A percentile compares a stretch with the other conserved stretches of the same genome.
Conservation (phyloP, 768 basidiomycete species). For the Tylopilus intermedius region DNA sequence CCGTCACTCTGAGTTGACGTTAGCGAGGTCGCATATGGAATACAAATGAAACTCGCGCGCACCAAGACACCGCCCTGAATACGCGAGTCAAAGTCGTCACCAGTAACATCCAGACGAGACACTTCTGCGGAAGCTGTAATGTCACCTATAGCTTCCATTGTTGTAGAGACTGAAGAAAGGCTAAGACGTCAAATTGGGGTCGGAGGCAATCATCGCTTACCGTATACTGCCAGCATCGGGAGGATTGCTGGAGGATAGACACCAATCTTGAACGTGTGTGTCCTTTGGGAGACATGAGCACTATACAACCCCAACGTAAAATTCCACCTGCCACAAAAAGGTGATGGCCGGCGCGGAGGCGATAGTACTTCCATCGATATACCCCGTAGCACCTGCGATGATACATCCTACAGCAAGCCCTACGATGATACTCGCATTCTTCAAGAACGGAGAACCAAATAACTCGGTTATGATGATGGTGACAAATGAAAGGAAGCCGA, state of each 20-base stretch:
- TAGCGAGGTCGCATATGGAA: background rate
- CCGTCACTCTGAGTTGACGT: conserved; percentile 55
- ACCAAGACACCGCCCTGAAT: conserved; percentile 81
- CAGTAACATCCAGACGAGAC: conserved; percentile 67
- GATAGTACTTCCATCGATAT: conserved; percentile 66
- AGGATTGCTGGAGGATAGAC: conserved; percentile 70
- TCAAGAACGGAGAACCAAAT: conserved; percentile 81
- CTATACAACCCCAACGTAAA: background rate
- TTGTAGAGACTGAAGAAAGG: conserved; percentile 48
- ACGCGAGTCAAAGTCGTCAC: conserved; percentile 71
- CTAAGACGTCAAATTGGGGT: conserved; percentile 3
- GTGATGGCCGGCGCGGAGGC: conserved; percentile 70
- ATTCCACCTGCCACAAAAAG: conserved; percentile 57
- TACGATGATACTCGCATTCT: conserved; percentile 73
- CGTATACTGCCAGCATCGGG: conserved; percentile 58
- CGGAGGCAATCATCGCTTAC: conserved; percentile 22
- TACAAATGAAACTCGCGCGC: conserved; percentile 7
- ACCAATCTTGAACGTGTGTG: conserved; percentile 68
- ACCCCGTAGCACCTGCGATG: conserved; percentile 73
- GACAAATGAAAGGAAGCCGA: conserved; percentile 80
- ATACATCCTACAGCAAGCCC: conserved; percentile 76
- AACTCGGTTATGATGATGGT: conserved; percentile 75
- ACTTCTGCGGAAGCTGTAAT: conserved; percentile 81
- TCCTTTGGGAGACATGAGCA: conserved; percentile 36
- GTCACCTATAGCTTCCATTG: conserved; percentile 85